Percentiles rank a stretch among this genome's conserved stretches.
Conservation (phyloP, 495 filamentous ascomycete genomes). For the Letharia lupina region DNA sequence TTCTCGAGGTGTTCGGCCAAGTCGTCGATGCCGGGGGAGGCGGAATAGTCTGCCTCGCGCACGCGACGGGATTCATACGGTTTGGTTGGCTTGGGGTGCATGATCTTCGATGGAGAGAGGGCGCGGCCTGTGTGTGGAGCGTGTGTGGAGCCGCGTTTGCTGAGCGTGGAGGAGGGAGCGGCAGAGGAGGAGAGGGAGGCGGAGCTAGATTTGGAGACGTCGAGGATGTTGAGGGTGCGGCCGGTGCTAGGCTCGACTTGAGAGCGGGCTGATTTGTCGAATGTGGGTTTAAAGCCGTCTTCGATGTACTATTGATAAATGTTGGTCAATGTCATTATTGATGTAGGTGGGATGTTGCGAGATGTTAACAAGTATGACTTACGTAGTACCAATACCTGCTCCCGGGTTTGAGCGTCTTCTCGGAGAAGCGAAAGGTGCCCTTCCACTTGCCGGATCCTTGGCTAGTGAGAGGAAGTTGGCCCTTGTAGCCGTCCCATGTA, state of each 20-base stretch:
- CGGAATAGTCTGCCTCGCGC: constrained; percentile 65
- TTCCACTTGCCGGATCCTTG: constrained; percentile 82
- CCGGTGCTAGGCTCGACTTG: constrained; percentile 95
- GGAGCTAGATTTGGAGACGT: constrained; percentile 44
- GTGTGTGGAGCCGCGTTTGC: constrained; percentile 35
- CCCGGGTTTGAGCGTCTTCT: constrained; percentile 69
- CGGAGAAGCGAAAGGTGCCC: constrained; percentile 93
- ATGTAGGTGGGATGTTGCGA: background rate
- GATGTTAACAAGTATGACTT: constrained; percentile 26
- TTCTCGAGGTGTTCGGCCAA: constrained; percentile 64
- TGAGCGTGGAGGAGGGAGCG: constrained; percentile 18
- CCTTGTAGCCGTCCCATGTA: constrained; percentile 95
- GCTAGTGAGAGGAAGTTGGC: constrained; percentile 85
- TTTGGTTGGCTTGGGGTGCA: constrained; percentile 79
- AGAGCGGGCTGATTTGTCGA: constrained; percentile 84
- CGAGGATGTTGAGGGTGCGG: constrained; percentile 79
- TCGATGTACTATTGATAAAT: constrained; percentile 68
- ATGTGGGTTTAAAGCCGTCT: constrained; percentile 96
- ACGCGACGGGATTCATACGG: constrained; percentile 79
- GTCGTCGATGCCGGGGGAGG: constrained; percentile 57
- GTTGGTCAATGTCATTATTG: constrained; percentile 19
- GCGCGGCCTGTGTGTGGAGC: constrained; percentile 73
- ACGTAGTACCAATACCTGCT: constrained; percentile 98
- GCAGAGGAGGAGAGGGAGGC: constrained; percentile 17
- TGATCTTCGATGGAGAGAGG: constrained; percentile 80